Evolutionary conservation across 768 basidiomycete genomes (phyloP).

Genomic region (Termitomyces sp.): DNA sequence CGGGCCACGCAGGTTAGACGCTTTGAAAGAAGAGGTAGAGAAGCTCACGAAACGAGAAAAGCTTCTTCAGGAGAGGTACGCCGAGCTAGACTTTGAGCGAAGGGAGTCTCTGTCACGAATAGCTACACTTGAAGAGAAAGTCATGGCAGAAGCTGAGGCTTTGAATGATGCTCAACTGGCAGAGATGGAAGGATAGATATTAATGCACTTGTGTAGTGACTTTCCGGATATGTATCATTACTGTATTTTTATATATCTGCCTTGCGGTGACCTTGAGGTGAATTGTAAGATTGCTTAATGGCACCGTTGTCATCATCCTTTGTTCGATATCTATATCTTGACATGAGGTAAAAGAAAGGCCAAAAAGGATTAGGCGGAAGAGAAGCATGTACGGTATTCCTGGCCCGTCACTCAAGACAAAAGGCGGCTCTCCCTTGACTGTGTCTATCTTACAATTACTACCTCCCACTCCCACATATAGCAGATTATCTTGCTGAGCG

Average conservation of each 20-base stretch:
- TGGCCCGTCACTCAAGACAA: slow-evolving; percentile 1
- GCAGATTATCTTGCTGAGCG: slow-evolving; percentile 5
- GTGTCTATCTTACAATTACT: no score
- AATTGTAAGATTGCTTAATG: slow-evolving; percentile 2
- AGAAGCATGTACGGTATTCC: slow-evolving; percentile 4
- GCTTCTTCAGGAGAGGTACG: slow-evolving; percentile 75
- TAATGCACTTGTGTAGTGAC: slow-evolving; percentile 12
- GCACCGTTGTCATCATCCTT: neutral
- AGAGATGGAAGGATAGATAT: slow-evolving; percentile 42
- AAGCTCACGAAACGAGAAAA: slow-evolving; percentile 71
- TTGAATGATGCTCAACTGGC: slow-evolving; percentile 73
- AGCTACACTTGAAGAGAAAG: slow-evolving; percentile 69
- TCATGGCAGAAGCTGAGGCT: slow-evolving; percentile 82
- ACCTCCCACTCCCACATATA: neutral
- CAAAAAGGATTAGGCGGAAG: neutral
- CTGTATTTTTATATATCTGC: slow-evolving; percentile 4
- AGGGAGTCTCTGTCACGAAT: slow-evolving; percentile 55
- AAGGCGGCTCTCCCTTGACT: neutral
- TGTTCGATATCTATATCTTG: slow-evolving; percentile 4
- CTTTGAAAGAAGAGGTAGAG: slow-evolving; percentile 86
- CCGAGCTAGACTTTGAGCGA: slow-evolving; percentile 72
- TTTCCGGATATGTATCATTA: slow-evolving; percentile 11
- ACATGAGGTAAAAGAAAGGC: slow-evolving; percentile 10
- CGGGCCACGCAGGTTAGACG: slow-evolving; percentile 71
- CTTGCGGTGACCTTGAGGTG: slow-evolving; percentile 5